phyloP scores from a whole-genome alignment of 306 rosid genomes.

The Prunus padus region DNA sequence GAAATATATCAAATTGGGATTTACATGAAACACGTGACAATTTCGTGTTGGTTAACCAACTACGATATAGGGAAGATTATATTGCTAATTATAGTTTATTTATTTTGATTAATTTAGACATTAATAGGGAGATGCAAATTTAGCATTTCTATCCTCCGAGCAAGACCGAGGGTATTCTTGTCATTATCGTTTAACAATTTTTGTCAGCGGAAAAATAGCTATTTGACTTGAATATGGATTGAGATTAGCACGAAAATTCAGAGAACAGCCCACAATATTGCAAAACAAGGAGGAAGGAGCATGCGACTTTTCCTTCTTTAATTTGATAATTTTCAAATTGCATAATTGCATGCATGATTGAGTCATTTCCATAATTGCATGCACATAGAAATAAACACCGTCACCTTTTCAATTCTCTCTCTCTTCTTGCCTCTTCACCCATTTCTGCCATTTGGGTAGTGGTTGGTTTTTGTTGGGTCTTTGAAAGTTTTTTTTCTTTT shows the following conservation, averaged over 20 bases:
- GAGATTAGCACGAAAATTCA: slow-evolving; percentile 10
- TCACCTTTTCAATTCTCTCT: neutral
- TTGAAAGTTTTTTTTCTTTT: neutral
- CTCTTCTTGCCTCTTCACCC: neutral
- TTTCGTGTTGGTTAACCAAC: neutral
- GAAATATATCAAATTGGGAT: too few relatives aligned
- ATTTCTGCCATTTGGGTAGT: neutral
- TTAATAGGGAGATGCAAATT: neutral
- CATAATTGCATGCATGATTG: neutral
- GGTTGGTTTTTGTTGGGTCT: slow-evolving; percentile 29
- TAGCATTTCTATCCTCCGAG: neutral
- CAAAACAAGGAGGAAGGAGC: neutral
- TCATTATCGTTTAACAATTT: neutral
- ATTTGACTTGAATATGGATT: slow-evolving; percentile 18
- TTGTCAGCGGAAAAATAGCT: neutral
- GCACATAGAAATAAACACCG: neutral
- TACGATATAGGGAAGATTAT: neutral
- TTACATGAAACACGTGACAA: too few relatives aligned
- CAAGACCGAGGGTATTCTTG: neutral
- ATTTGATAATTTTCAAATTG: too few relatives aligned
- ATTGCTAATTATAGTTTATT: neutral
- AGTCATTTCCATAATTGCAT: neutral
- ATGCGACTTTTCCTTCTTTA: too few relatives aligned
- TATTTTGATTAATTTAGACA: neutral
- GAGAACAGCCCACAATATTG: slow-evolving; percentile 3